phyloP scores from a whole-genome alignment of 345 rosid genomes.

The Hibiscus trionum region DNA sequence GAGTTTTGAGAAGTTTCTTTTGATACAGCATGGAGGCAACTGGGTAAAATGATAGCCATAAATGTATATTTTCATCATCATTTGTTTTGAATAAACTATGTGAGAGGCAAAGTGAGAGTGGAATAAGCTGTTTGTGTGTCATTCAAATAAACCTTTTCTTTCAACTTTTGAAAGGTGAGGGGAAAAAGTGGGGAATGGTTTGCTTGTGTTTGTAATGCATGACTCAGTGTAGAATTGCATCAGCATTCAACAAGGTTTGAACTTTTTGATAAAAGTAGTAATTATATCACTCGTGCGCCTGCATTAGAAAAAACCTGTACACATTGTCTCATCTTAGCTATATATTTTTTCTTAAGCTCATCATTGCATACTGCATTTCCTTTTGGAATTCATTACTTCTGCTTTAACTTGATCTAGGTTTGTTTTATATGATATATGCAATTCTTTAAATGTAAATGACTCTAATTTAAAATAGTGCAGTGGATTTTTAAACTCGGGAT shows the following conservation, averaged over 20 bases:
- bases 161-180: too few relatives aligned
- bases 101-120: neutral
- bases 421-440: too few relatives aligned
- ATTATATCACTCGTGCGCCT: slow-evolving; percentile 7
- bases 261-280: slow-evolving; percentile 7
- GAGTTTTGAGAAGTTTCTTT: slow-evolving; percentile 3
- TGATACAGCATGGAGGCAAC: neutral
- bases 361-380: too few relatives aligned
- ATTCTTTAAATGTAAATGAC: too few relatives aligned
- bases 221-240: slow-evolving; percentile 14
- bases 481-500: too few relatives aligned
- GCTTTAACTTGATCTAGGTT: too few relatives aligned
- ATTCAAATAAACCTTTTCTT: neutral
- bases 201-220: neutral
- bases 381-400: too few relatives aligned
- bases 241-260: slow-evolving; percentile 1
- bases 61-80: slow-evolving; percentile 20
- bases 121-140: slow-evolving; percentile 16
- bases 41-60: neutral
- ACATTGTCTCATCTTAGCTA: too few relatives aligned
- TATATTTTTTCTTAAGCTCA: too few relatives aligned
- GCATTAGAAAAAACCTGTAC: neutral
- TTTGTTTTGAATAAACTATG: slow-evolving; percentile 22
- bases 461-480: too few relatives aligned
- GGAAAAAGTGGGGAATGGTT: slow-evolving; percentile 15